These are phyloP conservation scores for Candida cerambycidarum DNA, from an alignment of 805 yeast species.

Conservation along the genomic window DNA sequence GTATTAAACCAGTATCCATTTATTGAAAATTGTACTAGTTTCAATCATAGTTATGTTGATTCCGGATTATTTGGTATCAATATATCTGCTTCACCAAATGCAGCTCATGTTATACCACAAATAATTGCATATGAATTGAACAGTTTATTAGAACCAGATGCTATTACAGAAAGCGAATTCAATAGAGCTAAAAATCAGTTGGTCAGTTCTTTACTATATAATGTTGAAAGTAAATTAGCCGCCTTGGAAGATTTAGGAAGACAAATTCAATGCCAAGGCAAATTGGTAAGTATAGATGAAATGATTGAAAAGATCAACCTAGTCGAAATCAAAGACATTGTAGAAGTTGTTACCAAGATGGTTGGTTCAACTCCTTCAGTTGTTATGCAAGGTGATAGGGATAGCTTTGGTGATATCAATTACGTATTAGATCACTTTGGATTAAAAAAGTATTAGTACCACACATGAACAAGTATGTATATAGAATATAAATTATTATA, in stretches of 20 bases:
- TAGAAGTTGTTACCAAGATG: slow-evolving; percentile 70
- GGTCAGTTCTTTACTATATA: slow-evolving; percentile 84
- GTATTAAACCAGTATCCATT: slow-evolving; percentile 90
- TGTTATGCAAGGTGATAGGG: slow-evolving; percentile 87
- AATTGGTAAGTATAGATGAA: slow-evolving; percentile 69
- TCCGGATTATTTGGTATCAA: slow-evolving; percentile 91
- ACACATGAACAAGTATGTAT: background rate
- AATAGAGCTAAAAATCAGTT: slow-evolving; percentile 90
- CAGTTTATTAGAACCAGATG: slow-evolving; percentile 39
- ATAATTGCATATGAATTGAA: slow-evolving; percentile 55
- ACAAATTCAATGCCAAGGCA: slow-evolving; percentile 84
- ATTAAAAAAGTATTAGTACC: slow-evolving; percentile 1
- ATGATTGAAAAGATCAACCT: slow-evolving; percentile 77
- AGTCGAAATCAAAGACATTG: slow-evolving; percentile 67
- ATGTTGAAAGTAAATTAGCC: slow-evolving; percentile 89
- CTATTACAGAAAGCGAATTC: slow-evolving; percentile 70
- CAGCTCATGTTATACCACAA: slow-evolving; percentile 81
- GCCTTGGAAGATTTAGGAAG: slow-evolving; percentile 94
- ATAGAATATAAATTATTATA: slow-evolving; percentile 5
- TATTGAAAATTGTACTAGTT: slow-evolving; percentile 83
- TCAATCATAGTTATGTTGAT: slow-evolving; percentile 87
- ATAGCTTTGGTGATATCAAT: slow-evolving; percentile 80
- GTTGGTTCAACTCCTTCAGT: slow-evolving; percentile 82
- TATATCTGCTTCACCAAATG: slow-evolving; percentile 80
- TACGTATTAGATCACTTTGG: slow-evolving; percentile 68